Conservation (phyloP, 441 rosid species). For the Gossypium gossypioides region DNA sequence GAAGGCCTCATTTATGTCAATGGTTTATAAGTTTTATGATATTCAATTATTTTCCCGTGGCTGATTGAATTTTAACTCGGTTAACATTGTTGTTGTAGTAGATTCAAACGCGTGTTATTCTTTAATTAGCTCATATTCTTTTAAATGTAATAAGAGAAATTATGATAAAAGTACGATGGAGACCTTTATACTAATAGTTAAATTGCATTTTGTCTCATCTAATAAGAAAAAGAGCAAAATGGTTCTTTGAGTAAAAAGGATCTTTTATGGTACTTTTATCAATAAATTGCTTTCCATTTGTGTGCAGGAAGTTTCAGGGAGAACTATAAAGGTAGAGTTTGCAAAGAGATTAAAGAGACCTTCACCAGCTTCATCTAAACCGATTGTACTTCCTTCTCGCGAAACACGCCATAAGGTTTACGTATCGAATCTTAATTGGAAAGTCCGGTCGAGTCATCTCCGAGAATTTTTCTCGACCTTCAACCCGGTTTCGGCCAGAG, state of each 20-base stretch:
- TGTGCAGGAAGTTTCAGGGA: conserved; percentile 62
- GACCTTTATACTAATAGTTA: too few relatives aligned
- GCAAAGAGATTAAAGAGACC: conserved; percentile 61
- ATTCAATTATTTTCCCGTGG: not conserved
- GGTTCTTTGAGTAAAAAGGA: too few relatives aligned
- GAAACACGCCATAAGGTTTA: conserved; percentile 69
- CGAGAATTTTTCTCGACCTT: conserved; percentile 58
- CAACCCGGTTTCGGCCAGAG: conserved; percentile 53
- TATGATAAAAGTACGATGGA: too few relatives aligned
- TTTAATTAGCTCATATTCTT: too few relatives aligned
- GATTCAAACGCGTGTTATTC: too few relatives aligned
- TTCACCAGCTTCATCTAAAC: conserved; percentile 32
- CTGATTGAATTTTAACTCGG: too few relatives aligned
- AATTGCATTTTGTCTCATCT: too few relatives aligned
- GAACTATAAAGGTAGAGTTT: conserved; percentile 63
- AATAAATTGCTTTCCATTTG: not conserved
- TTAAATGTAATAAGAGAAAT: not conserved
- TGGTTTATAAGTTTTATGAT: not conserved
- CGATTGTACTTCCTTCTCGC: conserved; percentile 18
- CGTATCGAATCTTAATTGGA: conserved; percentile 82
- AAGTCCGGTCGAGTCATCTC: conserved; percentile 64
- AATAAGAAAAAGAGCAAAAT: too few relatives aligned
- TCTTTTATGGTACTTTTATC: too few relatives aligned
- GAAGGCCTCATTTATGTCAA: not conserved
- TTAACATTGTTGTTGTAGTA: too few relatives aligned